These are phyloP conservation scores for Babesia microti DNA, from an alignment of 169 alveolate genomes.

Conservation along the genomic window DNA sequence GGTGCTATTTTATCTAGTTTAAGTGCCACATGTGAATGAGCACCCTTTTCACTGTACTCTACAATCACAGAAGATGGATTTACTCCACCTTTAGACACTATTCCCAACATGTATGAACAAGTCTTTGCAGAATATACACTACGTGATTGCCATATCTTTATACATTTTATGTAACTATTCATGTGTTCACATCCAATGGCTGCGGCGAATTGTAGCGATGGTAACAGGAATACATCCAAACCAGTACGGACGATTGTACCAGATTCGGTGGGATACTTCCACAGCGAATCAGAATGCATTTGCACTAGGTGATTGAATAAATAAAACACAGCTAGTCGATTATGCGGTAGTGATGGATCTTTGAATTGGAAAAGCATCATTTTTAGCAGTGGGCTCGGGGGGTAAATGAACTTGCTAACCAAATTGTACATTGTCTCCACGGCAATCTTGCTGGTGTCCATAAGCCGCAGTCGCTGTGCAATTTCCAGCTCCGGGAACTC, in stretches of 20 bases:
- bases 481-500: conserved; percentile 39
- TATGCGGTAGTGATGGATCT: conserved; percentile 26
- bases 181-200: conserved; percentile 29
- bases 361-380: conserved; percentile 33
- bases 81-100: no score
- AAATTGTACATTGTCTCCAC: conserved; percentile 16
- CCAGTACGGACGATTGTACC: conserved; percentile 25
- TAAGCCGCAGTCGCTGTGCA: conserved; percentile 4
- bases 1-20: no score
- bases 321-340: conserved; percentile 40
- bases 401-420: conserved; percentile 27
- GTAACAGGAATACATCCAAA: conserved; percentile 31
- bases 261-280: conserved; percentile 16
- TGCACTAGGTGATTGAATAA: conserved; percentile 44
- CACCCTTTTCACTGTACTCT: no score
- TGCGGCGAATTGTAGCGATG: conserved; percentile 25
- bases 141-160: conserved; percentile 40
- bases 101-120: no score
- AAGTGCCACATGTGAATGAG: no score
- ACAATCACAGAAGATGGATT: no score
- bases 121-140: conserved; percentile 11
- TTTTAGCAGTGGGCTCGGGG: conserved; percentile 42
- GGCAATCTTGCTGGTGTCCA: conserved; percentile 38
- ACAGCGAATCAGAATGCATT: conserved; percentile 7
- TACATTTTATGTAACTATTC: conserved; percentile 24